phyloP scores from a whole-genome alignment of 306 rosid species.

The Malus sylvestris region DNA sequence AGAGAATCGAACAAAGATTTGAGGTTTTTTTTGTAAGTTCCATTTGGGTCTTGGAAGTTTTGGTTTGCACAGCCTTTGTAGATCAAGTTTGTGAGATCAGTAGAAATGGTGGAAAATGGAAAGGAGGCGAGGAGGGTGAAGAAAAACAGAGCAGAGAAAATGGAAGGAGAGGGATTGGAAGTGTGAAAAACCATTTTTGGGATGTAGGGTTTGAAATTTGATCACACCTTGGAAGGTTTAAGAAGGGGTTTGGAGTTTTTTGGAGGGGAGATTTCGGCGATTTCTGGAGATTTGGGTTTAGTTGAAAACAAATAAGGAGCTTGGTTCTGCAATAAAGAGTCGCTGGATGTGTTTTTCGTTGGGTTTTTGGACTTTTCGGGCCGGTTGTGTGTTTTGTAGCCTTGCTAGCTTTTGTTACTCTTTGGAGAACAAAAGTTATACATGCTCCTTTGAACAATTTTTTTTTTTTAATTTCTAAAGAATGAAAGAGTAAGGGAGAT shows the following conservation, averaged over 20 bases:
- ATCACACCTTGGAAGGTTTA: background rate
- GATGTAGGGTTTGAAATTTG: background rate
- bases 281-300: background rate
- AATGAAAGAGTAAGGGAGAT: no score
- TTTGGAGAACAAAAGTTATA: background rate
- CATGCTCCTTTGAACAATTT: background rate
- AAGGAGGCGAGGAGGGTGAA: background rate
- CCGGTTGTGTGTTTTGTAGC: background rate
- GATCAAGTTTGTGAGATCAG: conserved; percentile 44
- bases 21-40: conserved; percentile 43
- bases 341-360: background rate
- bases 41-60: conserved; percentile 46
- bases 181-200: conserved; percentile 39
- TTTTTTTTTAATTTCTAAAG: no score
- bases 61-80: conserved; percentile 76
- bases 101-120: conserved; percentile 2
- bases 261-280: background rate
- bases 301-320: background rate
- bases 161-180: background rate
- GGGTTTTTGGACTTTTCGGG: background rate
- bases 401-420: background rate
- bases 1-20: conserved; percentile 40
- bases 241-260: background rate
- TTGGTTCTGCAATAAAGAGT: background rate
- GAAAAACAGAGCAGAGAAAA: conserved; percentile 14